Evolutionary conservation across 306 rosid genomes (phyloP), one percentile per base, ranked within the genome.

Genomic region (Lathyrus tuberosus): DNA sequence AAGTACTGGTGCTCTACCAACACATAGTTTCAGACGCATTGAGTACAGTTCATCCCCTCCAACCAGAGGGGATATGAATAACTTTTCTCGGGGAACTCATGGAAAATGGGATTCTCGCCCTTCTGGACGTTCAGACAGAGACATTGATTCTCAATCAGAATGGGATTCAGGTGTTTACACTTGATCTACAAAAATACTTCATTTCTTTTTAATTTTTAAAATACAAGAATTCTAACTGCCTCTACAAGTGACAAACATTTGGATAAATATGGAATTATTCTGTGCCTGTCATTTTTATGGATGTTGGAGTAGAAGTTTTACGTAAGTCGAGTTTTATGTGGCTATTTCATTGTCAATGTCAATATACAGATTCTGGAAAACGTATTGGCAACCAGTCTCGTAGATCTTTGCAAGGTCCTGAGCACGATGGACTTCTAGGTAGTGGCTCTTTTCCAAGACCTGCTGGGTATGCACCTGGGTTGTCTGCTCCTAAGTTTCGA

Each of bases 391-490:
- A 82, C 73, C 95, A 84, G 49, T 71, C 96, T 65, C 82, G 85
- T 41, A 88, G 85, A 63, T 60, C 99, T 77, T 79, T 82, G 85
- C 97, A 91, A 83, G 88, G 79, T 75, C 97, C 92, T 56, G 99
- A 94, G 84, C 99, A 94, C 78, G 99, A 94, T 79, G 99, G 99
- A 42, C 99, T 94, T 81, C 91, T 94, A 12, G 99, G 99, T 22
- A 94, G 99, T 83, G 99, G 99, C 62, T 88, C 99, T 72, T 90
- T 87, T 83, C 95, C 96, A 38, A 87, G 97, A 69, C 92, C 92
- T 69, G 61, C 96, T 63, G 99, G 97, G 63, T 83, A 64, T 87
- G 75, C 87, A 2, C 78, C 95, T 30, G 97, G 91, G 48, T 53
- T 69, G 65, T 82, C 92, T 3, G 88, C 85, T 71, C 71, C 91